Evolutionary conservation across 352 stramenopile genomes (phyloP).

Genomic region (Globisporangium abappressorium): DNA sequence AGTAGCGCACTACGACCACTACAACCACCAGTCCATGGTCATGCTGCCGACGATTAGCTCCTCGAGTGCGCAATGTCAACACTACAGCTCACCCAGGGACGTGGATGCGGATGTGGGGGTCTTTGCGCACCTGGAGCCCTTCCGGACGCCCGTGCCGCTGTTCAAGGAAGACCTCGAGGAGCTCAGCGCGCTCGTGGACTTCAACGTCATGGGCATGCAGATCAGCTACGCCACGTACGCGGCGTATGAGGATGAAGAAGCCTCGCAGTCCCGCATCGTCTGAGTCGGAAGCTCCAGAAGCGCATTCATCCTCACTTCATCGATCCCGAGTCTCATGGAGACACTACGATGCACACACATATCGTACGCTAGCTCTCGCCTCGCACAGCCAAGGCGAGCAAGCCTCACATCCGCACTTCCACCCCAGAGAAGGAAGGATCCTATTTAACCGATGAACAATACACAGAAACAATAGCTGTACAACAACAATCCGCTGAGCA

Average conservation of each 20-base stretch:
- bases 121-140: conserved; percentile 28
- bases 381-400: neutral
- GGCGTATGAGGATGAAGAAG: neutral
- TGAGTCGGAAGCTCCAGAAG: neutral
- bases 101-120: conserved; percentile 20
- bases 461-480: neutral
- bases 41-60: conserved; percentile 9
- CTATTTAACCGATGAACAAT: conserved; percentile 12
- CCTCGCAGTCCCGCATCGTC: conserved; percentile 10
- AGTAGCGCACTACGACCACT: too few species aligned
- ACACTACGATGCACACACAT: neutral
- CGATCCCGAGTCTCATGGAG: neutral
- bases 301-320: neutral
- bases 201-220: conserved; percentile 13
- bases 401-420: neutral
- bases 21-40: conserved; percentile 1
- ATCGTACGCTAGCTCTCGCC: neutral
- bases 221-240: neutral
- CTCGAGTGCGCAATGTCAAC: neutral
- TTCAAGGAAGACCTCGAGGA: conserved; percentile 40
- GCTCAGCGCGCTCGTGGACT: conserved; percentile 33
- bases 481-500: neutral
- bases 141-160: conserved; percentile 28
- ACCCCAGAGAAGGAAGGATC: neutral
- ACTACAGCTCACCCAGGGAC: conserved; percentile 22